A percentile compares a stretch with the other conserved stretches of the same genome.
These are phyloP conservation scores for Trametes cubensis DNA, from an alignment of 768 basidiomycete genomes.

Conservation along the genomic window DNA sequence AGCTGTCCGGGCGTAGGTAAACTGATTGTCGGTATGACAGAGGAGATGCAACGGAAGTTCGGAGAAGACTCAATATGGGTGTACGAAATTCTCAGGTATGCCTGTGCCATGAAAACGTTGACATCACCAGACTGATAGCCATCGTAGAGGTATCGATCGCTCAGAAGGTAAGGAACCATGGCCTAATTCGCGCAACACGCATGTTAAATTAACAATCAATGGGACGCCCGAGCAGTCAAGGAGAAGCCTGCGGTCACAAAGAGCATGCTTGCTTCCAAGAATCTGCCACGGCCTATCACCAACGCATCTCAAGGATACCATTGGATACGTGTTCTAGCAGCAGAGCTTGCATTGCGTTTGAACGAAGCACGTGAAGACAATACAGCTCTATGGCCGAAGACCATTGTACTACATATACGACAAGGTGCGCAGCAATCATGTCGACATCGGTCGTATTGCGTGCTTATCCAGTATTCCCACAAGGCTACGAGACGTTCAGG, in stretches of 20 bases:
- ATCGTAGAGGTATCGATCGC: slow-evolving; percentile 77
- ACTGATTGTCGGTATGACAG: slow-evolving; percentile 68
- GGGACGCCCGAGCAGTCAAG: slow-evolving; percentile 60
- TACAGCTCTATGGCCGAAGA: slow-evolving; percentile 90
- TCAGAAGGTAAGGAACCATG: slow-evolving; percentile 64
- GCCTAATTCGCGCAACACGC: background rate
- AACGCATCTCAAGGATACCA: slow-evolving; percentile 76
- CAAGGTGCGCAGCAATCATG: slow-evolving; percentile 51
- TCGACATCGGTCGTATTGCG: background rate
- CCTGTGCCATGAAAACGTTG: slow-evolving; percentile 8
- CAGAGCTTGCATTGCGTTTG: slow-evolving; percentile 85
- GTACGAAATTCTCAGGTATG: slow-evolving; percentile 84
- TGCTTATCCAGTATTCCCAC: background rate
- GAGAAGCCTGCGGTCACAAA: slow-evolving; percentile 80
- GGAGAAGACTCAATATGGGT: slow-evolving; percentile 89
- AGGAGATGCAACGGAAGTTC: slow-evolving; percentile 79
- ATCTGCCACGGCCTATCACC: slow-evolving; percentile 77
- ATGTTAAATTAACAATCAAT: background rate
- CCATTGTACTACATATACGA: slow-evolving; percentile 76
- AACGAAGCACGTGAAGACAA: slow-evolving; percentile 75
- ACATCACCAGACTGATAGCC: background rate
- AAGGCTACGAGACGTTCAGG: slow-evolving; percentile 65
- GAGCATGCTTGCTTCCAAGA: slow-evolving; percentile 97
- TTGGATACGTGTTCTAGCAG: slow-evolving; percentile 91
- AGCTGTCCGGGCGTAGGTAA: slow-evolving; percentile 43